Evolutionary conservation across 2,329 filamentous ascomycete genomes (phyloP).

Genomic region (Periconia digitata): DNA sequence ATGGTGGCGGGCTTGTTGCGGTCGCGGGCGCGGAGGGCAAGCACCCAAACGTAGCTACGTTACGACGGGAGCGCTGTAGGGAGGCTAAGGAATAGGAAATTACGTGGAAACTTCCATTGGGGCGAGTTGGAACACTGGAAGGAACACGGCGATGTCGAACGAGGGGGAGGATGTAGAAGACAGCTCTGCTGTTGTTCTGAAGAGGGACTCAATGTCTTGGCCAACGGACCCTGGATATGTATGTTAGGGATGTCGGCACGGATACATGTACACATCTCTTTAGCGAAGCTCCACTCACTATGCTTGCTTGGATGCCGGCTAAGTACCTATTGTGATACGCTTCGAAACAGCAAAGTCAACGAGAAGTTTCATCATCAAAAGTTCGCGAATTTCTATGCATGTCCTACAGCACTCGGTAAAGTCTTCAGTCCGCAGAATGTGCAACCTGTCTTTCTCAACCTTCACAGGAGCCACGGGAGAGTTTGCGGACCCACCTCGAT

Average conservation of each 20-base stretch:
- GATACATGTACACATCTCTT: neutral
- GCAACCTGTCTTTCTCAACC: neutral
- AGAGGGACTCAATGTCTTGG: neutral
- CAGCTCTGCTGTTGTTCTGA: neutral
- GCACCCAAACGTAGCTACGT: too few relatives aligned
- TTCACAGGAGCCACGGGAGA: neutral
- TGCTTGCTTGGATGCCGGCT: too few relatives aligned
- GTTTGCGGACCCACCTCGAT: neutral
- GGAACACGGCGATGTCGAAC: neutral
- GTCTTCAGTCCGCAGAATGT: too few relatives aligned
- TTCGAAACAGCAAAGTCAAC: neutral
- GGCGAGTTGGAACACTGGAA: neutral
- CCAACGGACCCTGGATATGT: neutral
- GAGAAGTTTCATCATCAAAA: too few relatives aligned
- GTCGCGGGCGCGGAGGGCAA: neutral
- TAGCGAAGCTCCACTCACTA: neutral
- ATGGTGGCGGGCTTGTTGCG: conserved; percentile 40
- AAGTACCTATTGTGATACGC: neutral
- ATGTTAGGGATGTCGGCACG: neutral
- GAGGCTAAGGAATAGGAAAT: neutral
- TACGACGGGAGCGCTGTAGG: too few relatives aligned
- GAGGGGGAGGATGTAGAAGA: neutral
- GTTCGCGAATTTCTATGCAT: too few relatives aligned
- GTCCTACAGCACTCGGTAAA: too few relatives aligned
- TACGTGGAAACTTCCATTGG: neutral